These are phyloP conservation scores for Vigna radiata DNA, from an alignment of 306 rosid genomes.

Conservation along the genomic window DNA sequence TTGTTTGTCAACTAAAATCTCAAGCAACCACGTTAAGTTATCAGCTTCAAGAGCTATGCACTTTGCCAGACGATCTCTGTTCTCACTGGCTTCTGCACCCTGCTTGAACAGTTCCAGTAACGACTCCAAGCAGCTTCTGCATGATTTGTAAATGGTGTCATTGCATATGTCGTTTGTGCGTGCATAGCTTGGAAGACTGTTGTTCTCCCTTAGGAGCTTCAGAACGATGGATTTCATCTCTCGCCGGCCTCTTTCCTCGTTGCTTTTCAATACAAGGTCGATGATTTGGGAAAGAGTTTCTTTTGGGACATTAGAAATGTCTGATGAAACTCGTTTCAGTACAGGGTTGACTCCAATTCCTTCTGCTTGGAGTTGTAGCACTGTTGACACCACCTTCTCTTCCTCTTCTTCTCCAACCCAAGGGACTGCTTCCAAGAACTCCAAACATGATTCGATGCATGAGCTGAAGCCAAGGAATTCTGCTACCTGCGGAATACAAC, in stretches of 20 bases:
- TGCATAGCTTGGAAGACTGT: constrained; percentile 60
- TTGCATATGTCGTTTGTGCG: constrained; percentile 61
- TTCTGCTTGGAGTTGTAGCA: constrained; percentile 79
- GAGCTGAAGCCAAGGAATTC: constrained; percentile 80
- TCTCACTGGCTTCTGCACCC: constrained; percentile 60
- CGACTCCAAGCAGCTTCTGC: constrained; percentile 70
- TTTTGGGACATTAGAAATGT: constrained; percentile 63
- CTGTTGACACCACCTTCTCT: constrained; percentile 87
- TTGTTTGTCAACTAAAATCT: constrained; percentile 82
- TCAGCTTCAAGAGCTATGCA: constrained; percentile 81
- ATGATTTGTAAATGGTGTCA: constrained; percentile 71
- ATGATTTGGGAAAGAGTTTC: constrained; percentile 82
- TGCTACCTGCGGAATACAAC: constrained; percentile 67
- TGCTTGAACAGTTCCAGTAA: constrained; percentile 68
- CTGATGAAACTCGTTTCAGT: constrained; percentile 85
- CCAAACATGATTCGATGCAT: constrained; percentile 86
- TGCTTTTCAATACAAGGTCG: constrained; percentile 85
- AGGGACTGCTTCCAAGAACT: constrained; percentile 92
- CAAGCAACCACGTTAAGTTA: constrained; percentile 89
- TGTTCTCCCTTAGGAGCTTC: constrained; percentile 87
- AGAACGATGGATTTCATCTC: constrained; percentile 96
- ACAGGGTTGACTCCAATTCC: constrained; percentile 83
- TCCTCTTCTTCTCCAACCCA: constrained; percentile 98
- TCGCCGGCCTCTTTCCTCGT: constrained; percentile 87
- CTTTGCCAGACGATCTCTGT: constrained; percentile 61